Conservation (phyloP, 2,329 filamentous ascomycete species). For the Fusarium sp. region DNA sequence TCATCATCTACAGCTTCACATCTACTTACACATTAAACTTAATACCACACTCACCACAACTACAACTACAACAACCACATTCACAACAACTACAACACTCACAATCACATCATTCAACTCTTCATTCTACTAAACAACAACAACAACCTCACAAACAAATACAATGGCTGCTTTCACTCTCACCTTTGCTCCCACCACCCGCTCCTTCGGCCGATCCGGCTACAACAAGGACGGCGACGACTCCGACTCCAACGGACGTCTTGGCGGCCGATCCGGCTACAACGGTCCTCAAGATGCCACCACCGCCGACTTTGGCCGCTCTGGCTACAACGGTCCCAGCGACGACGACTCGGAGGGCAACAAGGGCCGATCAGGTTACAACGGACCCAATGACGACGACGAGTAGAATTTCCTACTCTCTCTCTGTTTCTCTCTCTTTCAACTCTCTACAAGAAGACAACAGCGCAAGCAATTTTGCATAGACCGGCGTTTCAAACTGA, state of each 20-base stretch:
- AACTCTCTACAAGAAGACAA: neutral
- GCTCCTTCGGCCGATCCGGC: conserved; percentile 38
- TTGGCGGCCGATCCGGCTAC: conserved; percentile 54
- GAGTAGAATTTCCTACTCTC: conserved; percentile 32
- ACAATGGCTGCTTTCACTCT: conserved; percentile 47
- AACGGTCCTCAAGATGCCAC: conserved; percentile 47
- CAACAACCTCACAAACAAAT: conserved; percentile 1
- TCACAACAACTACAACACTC: conserved; percentile 6
- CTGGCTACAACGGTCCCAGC: conserved; percentile 52
- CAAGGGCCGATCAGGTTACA: conserved; percentile 55
- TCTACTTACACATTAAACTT: conserved; percentile 8
- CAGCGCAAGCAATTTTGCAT: conserved; percentile 33
- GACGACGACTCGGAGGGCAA: conserved; percentile 45
- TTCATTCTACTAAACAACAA: neutral
- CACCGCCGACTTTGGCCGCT: conserved; percentile 50
- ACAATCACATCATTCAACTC: conserved; percentile 2
- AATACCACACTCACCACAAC: conserved; percentile 6
- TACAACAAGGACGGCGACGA: conserved; percentile 43
- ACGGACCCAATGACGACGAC: conserved; percentile 49
- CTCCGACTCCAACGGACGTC: conserved; percentile 46
- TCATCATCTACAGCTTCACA: conserved; percentile 23
- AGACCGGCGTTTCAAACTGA: conserved; percentile 32
- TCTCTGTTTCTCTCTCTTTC: neutral
- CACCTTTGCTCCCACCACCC: conserved; percentile 38
- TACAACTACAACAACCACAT: conserved; percentile 3